These are phyloP conservation scores for Geoglossum cookeanum DNA, from an alignment of 2,329 filamentous ascomycete species.

Conservation along the genomic window DNA sequence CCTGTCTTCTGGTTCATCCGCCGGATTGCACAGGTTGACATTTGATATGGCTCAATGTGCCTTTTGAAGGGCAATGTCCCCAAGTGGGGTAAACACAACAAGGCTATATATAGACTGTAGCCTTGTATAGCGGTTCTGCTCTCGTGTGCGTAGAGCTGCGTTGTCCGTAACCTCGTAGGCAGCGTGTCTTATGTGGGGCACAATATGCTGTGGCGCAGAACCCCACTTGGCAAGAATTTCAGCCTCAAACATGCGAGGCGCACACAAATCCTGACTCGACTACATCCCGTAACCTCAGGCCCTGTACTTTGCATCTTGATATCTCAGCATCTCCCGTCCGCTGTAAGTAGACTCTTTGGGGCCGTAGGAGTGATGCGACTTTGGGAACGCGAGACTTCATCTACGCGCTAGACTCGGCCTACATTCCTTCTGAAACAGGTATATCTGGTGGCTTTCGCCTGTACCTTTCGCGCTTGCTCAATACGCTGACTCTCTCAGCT, in stretches of 20 bases:
- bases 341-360: background rate
- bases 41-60: too few relatives aligned
- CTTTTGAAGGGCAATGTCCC: too few relatives aligned
- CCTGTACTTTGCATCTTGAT: background rate
- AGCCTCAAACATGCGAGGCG: background rate
- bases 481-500: background rate
- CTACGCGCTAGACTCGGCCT: background rate
- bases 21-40: too few relatives aligned
- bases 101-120: too few relatives aligned
- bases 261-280: constrained; percentile 2
- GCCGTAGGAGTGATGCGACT: background rate
- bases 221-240: constrained; percentile 1
- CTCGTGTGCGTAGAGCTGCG: too few relatives aligned
- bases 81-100: too few relatives aligned
- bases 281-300: background rate
- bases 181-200: background rate
- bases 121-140: too few relatives aligned
- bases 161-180: too few relatives aligned
- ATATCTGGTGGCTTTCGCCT: background rate
- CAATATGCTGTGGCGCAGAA: background rate
- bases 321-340: background rate
- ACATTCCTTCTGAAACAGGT: background rate
- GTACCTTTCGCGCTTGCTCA: background rate
- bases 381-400: background rate
- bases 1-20: too few relatives aligned